phyloP scores from a whole-genome alignment of 805 yeast genomes.

The Peterozyma toletana region DNA sequence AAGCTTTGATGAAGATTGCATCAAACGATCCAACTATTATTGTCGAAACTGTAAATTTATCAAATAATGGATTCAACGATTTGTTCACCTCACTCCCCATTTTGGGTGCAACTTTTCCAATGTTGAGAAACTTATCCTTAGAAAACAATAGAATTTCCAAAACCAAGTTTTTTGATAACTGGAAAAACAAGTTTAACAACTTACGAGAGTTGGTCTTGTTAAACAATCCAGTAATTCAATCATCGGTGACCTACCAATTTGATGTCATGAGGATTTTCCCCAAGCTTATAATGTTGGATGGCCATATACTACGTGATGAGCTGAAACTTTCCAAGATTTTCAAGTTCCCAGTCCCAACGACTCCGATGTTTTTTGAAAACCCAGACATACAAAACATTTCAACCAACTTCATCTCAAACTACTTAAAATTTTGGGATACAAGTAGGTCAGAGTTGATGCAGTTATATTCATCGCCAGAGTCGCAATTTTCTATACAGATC shows the following conservation, averaged over 20 bases:
- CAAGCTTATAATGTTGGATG: conserved; percentile 71
- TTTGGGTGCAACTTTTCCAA: conserved; percentile 69
- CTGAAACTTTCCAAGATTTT: conserved; percentile 42
- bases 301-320: conserved; percentile 71
- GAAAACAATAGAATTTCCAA: conserved; percentile 64
- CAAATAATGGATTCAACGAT: conserved; percentile 60
- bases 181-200: conserved; percentile 68
- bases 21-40: conserved; percentile 32
- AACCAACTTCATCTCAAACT: conserved; percentile 73
- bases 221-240: conserved; percentile 66
- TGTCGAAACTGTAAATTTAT: conserved; percentile 66
- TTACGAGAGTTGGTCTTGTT: conserved; percentile 71
- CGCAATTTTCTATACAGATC: conserved; percentile 77
- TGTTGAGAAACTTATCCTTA: conserved; percentile 69
- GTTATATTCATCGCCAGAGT: conserved; percentile 65
- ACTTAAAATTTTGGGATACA: conserved; percentile 73
- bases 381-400: conserved; percentile 61
- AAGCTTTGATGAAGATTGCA: conserved; percentile 83
- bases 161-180: conserved; percentile 55
- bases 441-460: conserved; percentile 63
- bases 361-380: conserved; percentile 77
- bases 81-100: conserved; percentile 48
- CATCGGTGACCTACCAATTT: conserved; percentile 36
- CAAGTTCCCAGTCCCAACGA: conserved; percentile 45
- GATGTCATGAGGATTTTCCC: conserved; percentile 76